Percentiles rank a stretch among this genome's conserved stretches.
Conservation (phyloP, 306 rosid genomes). For the Begonia peltatifolia region DNA sequence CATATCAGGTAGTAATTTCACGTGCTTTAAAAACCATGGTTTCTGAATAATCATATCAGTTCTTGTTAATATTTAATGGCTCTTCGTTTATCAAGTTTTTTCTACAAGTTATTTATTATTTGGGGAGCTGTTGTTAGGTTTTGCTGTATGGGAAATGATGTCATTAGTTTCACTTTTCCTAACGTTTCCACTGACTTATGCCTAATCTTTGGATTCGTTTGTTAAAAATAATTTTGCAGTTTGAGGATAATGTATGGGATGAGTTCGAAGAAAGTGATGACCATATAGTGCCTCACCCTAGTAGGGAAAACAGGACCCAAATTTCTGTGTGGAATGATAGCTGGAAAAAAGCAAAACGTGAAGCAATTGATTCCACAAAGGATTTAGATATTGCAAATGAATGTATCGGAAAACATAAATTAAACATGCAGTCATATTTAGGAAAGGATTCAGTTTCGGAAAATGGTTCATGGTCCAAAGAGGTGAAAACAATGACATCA, state of each 20-base stretch:
- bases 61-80: no score
- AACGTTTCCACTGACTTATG: constrained; percentile 1
- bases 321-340: constrained; percentile 22
- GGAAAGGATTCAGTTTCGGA: constrained; percentile 32
- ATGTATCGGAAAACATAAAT: constrained; percentile 23
- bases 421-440: constrained; percentile 15
- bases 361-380: constrained; percentile 16
- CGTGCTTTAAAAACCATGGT: no score
- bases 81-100: no score
- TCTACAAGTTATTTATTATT: no score
- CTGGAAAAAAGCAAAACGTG: constrained; percentile 20
- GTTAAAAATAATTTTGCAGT: constrained; percentile 31
- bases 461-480: constrained; percentile 56
- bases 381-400: constrained; percentile 19
- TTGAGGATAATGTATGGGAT: constrained; percentile 47
- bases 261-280: constrained; percentile 41
- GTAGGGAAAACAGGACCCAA: constrained; percentile 20
- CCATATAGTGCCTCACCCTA: constrained; percentile 35
- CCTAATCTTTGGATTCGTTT: constrained; percentile 3
- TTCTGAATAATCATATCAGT: no score
- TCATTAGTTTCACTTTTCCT: background rate
- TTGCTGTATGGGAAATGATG: background rate
- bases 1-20: constrained; percentile 34
- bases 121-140: no score
- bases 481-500: constrained; percentile 22